Evolutionary conservation across 2,329 filamentous ascomycete species (phyloP), one percentile per base, ranked within the genome.

Genomic region (Calonectria hawksworthii): DNA sequence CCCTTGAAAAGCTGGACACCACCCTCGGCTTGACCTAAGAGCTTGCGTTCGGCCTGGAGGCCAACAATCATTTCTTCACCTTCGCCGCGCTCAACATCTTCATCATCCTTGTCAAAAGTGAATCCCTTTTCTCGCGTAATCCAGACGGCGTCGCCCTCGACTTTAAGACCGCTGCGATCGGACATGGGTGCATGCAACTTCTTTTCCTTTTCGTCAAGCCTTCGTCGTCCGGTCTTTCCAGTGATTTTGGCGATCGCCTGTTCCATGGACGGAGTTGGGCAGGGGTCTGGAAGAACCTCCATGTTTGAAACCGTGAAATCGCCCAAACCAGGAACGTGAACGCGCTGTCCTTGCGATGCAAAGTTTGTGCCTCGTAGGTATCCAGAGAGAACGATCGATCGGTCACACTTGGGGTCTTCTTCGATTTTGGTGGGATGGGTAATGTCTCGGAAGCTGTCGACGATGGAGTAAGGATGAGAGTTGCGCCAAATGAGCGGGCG

Each of bases 111-210:
- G 83, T 93, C 89, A 78, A 99, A 98, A 5, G 92, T 98, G 80
- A 94, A 94, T 0, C 92, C 92, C 79, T 93, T 93, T 67, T 93
- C 91, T 72, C 91, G 87, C 13, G 92, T 93, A 74, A 93, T 98
- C 87, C 98, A 99, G 47, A 99, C 96, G 10, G 96, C 96, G 85
- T 99, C 97, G 75, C 98, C 98, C 79, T 99, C 97, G 67, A 99
- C 96, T 83, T 99, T 93, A 16, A 99, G 92, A 81, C 97, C 97
- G 78, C 96, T 98, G 41, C 98, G 96, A 85, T 99, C 97, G 32
- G 96, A 98, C 96, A 99, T 99, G 41, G 97, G 98, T 3, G 97
- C 98, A 85, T 98, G 98, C 7, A 99, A 88, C 80, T 98, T 92
- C 87, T 98, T 98, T 83, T 99, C 96, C 86, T 99, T 99, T 83